Percentiles rank a stretch among this genome's conserved stretches.
Evolutionary conservation across 2,329 filamentous ascomycete genomes (phyloP).

Genomic region (Hirsutella minnesotensis): DNA sequence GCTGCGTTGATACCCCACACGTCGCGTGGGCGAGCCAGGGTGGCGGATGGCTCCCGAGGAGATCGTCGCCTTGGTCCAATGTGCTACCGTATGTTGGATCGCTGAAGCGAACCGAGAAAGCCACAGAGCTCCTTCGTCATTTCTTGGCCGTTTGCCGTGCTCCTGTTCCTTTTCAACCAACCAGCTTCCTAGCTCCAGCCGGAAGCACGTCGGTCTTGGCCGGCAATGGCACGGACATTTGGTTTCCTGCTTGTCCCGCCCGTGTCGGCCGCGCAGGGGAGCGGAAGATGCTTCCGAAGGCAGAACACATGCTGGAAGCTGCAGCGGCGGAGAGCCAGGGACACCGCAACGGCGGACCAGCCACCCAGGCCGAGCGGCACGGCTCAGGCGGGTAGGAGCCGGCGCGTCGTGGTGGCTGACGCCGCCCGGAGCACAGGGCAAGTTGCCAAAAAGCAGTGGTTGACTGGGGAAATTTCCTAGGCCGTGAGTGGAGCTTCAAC

Average conservation of each 20-base stretch:
- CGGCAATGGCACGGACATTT: not conserved
- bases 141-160: not conserved
- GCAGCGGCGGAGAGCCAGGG: not conserved
- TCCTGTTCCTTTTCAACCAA: not conserved
- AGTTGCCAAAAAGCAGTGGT: no score
- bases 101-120: not conserved
- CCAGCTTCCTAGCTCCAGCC: not conserved
- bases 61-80: slow-evolving; percentile 1
- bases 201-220: not conserved
- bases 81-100: not conserved
- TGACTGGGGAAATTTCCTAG: no score
- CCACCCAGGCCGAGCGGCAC: no score
- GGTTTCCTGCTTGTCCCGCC: not conserved
- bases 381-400: no score
- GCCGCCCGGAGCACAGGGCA: no score
- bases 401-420: no score
- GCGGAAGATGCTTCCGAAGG: not conserved
- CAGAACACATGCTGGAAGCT: not conserved
- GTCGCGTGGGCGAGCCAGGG: slow-evolving; percentile 2
- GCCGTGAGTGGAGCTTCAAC: no score
- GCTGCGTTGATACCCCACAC: not conserved
- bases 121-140: slow-evolving; percentile 2
- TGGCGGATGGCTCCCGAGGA: not conserved
- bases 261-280: not conserved
- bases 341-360: not conserved